Evolutionary conservation across 352 stramenopile species (phyloP).

Genomic region (Globisporangium irregulare): DNA sequence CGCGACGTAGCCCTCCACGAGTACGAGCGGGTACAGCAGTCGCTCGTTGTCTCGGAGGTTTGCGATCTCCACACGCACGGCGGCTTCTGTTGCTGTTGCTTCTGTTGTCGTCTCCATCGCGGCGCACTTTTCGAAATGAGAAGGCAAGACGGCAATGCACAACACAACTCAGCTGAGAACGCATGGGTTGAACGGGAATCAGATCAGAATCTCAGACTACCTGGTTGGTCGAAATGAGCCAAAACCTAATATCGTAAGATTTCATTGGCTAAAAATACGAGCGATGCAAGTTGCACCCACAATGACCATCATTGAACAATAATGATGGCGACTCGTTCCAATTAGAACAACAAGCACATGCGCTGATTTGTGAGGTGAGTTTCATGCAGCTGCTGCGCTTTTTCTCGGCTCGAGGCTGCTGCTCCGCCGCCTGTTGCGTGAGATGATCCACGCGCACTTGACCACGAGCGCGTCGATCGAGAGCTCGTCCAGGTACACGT

Average conservation of each 20-base stretch:
- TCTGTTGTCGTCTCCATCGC: background rate
- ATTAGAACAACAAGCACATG: background rate
- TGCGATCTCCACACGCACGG: conserved; percentile 52
- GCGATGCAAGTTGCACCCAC: background rate
- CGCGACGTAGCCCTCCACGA: conserved; percentile 44
- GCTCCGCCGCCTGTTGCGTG: conserved; percentile 10
- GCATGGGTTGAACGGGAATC: background rate
- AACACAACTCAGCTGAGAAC: background rate
- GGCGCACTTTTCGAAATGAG: background rate
- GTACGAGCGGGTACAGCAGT: conserved; percentile 45
- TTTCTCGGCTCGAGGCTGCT: conserved; percentile 16
- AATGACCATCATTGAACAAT: too few species aligned
- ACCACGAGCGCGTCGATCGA: conserved; percentile 17
- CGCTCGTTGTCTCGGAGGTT: conserved; percentile 84
- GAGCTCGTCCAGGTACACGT: conserved; percentile 13
- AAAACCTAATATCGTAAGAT: too few species aligned
- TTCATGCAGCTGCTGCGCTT: conserved; percentile 16
- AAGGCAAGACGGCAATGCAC: background rate
- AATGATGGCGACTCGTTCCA: background rate
- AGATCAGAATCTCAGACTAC: background rate
- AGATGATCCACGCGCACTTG: conserved; percentile 24
- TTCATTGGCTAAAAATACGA: background rate
- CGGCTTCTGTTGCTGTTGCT: background rate
- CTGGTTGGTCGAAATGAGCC: too few species aligned
- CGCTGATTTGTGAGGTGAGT: background rate